Evolutionary conservation across 768 basidiomycete genomes (phyloP).

Genomic region (Podaxis mareebaensis): DNA sequence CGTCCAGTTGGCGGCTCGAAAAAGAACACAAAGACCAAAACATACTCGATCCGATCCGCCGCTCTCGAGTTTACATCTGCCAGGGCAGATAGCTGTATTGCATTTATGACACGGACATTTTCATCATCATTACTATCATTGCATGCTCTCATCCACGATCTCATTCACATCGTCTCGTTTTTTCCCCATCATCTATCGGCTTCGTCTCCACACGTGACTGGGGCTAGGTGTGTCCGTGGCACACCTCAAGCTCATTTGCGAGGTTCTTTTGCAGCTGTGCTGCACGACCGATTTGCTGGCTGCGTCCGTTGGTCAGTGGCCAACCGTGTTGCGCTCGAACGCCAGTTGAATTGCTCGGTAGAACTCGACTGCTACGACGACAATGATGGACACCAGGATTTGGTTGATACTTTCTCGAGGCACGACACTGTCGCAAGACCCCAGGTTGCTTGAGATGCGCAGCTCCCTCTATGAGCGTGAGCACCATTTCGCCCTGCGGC

Average conservation of each 20-base stretch:
- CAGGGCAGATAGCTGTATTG: slow-evolving; percentile 57
- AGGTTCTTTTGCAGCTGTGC: slow-evolving; percentile 57
- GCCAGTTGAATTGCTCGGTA: slow-evolving; percentile 22
- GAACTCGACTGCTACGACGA: slow-evolving; percentile 29
- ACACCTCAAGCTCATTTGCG: slow-evolving; percentile 15
- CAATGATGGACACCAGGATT: slow-evolving; percentile 48
- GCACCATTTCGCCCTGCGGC: slow-evolving; percentile 53
- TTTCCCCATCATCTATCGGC: slow-evolving; percentile 27
- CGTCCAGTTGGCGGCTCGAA: slow-evolving; percentile 30
- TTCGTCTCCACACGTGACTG: slow-evolving; percentile 20
- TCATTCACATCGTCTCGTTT: slow-evolving; percentile 36
- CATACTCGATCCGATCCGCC: slow-evolving; percentile 28
- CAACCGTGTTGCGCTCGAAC: slow-evolving; percentile 26
- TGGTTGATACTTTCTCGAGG: slow-evolving; percentile 35
- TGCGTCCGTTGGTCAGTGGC: slow-evolving; percentile 43
- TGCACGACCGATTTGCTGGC: slow-evolving; percentile 38
- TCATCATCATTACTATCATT: slow-evolving; percentile 41
- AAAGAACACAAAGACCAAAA: slow-evolving; percentile 22
- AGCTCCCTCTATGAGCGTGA: slow-evolving; percentile 49
- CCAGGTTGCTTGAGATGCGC: slow-evolving; percentile 55
- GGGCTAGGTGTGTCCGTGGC: slow-evolving; percentile 14
- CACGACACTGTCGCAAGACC: slow-evolving; percentile 76
- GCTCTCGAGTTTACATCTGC: slow-evolving; percentile 52
- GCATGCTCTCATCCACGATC: slow-evolving; percentile 9
- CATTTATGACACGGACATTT: slow-evolving; percentile 55